Conservation (phyloP, 2,329 filamentous ascomycete species). For the Colletotrichum abscissum region DNA sequence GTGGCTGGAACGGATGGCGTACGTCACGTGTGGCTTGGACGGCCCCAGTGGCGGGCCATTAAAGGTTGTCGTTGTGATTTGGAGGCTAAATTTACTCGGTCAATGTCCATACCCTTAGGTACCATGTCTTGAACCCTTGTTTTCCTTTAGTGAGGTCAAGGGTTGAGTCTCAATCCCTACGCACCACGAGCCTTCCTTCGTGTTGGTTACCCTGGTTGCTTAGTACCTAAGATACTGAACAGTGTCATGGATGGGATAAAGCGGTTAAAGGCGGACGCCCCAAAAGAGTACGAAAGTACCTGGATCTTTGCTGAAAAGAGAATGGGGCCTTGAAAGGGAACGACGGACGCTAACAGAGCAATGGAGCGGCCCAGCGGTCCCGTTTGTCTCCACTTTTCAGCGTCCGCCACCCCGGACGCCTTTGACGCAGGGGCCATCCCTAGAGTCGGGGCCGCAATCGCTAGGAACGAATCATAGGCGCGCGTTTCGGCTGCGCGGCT, state of each 20-base stretch:
- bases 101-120: background rate
- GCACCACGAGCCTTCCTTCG: background rate
- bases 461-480: constrained; percentile 32
- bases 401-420: background rate
- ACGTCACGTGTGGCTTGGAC: constrained; percentile 32
- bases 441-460: constrained; percentile 2
- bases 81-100: background rate
- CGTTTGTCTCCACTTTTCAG: no score
- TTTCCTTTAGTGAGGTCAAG: background rate
- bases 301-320: constrained; percentile 8
- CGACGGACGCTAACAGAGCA: constrained; percentile 22
- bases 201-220: background rate
- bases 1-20: constrained; percentile 31
- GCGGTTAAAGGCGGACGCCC: constrained; percentile 1
- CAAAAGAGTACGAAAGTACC: background rate
- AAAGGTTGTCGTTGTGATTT: background rate
- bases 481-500: constrained; percentile 35
- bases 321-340: background rate
- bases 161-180: background rate
- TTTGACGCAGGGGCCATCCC: constrained; percentile 22
- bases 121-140: background rate
- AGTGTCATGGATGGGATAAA: background rate
- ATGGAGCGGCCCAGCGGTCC: background rate
- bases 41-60: background rate
- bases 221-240: background rate